A percentile compares a stretch with the other conserved stretches of the same genome.
phyloP scores from a whole-genome alignment of 371 early-diverging fungal genomes.

The Mortierella sp. region DNA sequence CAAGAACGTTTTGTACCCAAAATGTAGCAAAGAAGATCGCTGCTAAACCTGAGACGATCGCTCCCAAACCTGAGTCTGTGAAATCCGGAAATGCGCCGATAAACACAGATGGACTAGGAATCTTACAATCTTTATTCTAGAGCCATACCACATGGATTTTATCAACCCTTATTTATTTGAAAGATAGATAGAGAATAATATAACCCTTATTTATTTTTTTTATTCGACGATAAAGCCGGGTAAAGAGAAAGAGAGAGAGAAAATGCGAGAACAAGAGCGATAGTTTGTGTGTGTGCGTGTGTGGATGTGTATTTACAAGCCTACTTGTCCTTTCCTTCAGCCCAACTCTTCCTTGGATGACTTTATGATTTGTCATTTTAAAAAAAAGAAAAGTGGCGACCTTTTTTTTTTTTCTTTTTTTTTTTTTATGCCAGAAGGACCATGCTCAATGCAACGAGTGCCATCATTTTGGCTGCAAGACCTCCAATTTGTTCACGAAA shows the following conservation, averaged over 20 bases:
- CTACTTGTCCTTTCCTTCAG: neutral
- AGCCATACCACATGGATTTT: too few species aligned
- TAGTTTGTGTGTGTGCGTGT: neutral
- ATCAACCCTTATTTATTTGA: too few species aligned
- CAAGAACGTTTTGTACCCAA: too few species aligned
- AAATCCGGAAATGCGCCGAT: too few species aligned
- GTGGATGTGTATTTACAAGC: neutral
- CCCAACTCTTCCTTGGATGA: neutral
- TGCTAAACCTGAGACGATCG: too few species aligned
- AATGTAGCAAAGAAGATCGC: too few species aligned
- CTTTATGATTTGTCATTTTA: neutral
- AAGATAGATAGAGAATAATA: too few species aligned
- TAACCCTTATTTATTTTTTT: neutral
- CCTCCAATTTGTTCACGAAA: slow-evolving; percentile 11
- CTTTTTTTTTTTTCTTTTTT: too few species aligned
- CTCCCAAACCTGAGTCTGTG: too few species aligned
- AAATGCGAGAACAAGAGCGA: neutral
- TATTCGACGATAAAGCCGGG: neutral
- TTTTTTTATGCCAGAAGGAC: slow-evolving; percentile 40
- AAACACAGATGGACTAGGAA: too few species aligned
- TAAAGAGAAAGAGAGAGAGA: neutral
- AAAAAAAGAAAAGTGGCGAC: too few species aligned
- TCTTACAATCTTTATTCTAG: too few species aligned
- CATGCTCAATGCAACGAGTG: slow-evolving; percentile 31
- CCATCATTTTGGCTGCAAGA: slow-evolving; percentile 16